Evolutionary conservation across 1,139 yeast species (phyloP).

Genomic region (Wickerhamomyces sp.): DNA sequence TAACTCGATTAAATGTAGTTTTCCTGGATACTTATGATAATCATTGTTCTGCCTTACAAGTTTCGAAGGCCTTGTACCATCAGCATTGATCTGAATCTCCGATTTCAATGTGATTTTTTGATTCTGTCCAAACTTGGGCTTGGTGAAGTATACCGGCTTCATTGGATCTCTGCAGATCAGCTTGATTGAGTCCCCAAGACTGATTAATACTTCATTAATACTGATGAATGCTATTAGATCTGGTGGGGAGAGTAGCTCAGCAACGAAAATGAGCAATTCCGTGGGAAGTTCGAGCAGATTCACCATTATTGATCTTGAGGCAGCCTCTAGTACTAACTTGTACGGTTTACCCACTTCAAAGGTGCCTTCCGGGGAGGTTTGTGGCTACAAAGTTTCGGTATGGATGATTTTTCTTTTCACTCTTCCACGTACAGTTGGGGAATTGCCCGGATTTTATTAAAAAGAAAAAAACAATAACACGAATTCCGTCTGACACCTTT

Average conservation of each 20-base stretch:
- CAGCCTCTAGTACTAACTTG: too few relatives aligned
- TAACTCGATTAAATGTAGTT: background rate
- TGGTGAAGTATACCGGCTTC: background rate
- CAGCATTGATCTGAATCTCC: background rate
- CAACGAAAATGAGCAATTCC: background rate
- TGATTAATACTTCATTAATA: background rate
- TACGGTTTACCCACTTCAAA: too few relatives aligned
- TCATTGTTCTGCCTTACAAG: too few relatives aligned
- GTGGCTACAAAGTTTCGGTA: too few relatives aligned
- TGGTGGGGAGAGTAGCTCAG: background rate
- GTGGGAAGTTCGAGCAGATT: background rate
- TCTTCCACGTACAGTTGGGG: too few relatives aligned
- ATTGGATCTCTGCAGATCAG: background rate
- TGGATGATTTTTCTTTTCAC: too few relatives aligned
- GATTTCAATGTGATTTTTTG: background rate
- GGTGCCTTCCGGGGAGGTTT: too few relatives aligned
- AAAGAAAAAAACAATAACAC: background rate
- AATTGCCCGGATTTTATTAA: too few relatives aligned
- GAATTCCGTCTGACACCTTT: too few relatives aligned
- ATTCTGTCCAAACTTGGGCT: background rate
- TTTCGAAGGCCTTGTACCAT: background rate
- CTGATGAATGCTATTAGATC: background rate
- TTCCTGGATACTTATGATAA: background rate
- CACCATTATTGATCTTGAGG: too few relatives aligned
- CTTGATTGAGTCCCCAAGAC: background rate